These are phyloP conservation scores for Stemphylium beticola DNA, from an alignment of 2,329 filamentous ascomycete genomes.

Conservation along the genomic window DNA sequence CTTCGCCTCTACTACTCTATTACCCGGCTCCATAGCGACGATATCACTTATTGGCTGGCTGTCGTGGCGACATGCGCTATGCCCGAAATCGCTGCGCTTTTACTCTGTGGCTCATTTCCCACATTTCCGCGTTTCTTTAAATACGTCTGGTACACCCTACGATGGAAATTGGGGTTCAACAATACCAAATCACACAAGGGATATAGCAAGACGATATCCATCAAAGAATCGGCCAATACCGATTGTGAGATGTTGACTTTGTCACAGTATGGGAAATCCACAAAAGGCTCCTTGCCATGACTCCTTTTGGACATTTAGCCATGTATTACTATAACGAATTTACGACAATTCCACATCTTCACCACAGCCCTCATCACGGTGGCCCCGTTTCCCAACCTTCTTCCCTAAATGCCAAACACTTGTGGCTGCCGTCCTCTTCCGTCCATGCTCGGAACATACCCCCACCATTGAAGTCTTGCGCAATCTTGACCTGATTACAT, in stretches of 20 bases:
- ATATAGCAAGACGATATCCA: neutral
- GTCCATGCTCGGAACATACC: slow-evolving; percentile 88
- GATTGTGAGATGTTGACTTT: no score
- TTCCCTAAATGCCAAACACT: slow-evolving; percentile 66
- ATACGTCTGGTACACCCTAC: neutral
- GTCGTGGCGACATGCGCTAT: slow-evolving; percentile 11
- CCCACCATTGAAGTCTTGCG: slow-evolving; percentile 83
- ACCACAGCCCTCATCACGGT: slow-evolving; percentile 5
- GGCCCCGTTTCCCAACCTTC: slow-evolving; percentile 37
- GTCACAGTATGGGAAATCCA: no score
- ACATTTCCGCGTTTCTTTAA: slow-evolving; percentile 21
- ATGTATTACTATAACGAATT: no score
- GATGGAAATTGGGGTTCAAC: neutral
- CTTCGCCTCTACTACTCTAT: slow-evolving; percentile 9
- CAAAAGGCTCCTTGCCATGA: no score
- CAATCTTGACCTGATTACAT: slow-evolving; percentile 61
- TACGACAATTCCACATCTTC: neutral
- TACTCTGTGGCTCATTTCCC: slow-evolving; percentile 23
- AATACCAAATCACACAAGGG: neutral
- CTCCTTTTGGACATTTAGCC: no score
- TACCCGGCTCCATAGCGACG: slow-evolving; percentile 5
- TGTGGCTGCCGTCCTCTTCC: slow-evolving; percentile 64
- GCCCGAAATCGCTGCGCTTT: slow-evolving; percentile 14
- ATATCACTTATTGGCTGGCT: slow-evolving; percentile 20
- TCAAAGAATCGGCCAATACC: neutral